Conservation (phyloP, 2,329 filamentous ascomycete species). For the Arthroderma sp. region DNA sequence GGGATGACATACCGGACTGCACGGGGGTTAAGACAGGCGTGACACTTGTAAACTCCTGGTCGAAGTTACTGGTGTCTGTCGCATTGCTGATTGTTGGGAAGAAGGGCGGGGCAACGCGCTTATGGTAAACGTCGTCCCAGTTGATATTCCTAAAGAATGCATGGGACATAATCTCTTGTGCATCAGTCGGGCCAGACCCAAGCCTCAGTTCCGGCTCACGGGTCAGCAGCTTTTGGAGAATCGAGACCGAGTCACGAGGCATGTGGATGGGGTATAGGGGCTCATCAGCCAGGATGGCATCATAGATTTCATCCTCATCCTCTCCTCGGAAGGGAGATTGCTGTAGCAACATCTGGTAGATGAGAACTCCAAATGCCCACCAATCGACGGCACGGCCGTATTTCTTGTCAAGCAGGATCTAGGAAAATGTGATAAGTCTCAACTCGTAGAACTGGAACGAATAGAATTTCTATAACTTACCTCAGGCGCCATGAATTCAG, state of each 20-base stretch:
- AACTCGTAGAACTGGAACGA: neutral
- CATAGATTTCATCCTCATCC: slow-evolving; percentile 98
- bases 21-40: slow-evolving; percentile 95
- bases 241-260: slow-evolving; percentile 94
- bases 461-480: slow-evolving; percentile 35
- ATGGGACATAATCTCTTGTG: slow-evolving; percentile 97
- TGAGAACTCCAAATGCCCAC: slow-evolving; percentile 98
- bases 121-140: slow-evolving; percentile 98
- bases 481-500: slow-evolving; percentile 98
- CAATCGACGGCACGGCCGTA: slow-evolving; percentile 95
- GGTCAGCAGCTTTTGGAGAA: slow-evolving; percentile 91
- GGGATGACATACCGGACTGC: slow-evolving; percentile 65
- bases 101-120: slow-evolving; percentile 80
- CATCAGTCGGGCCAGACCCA: slow-evolving; percentile 89
- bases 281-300: slow-evolving; percentile 93
- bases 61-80: slow-evolving; percentile 99
- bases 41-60: slow-evolving; percentile 95
- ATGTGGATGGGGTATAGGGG: slow-evolving; percentile 97
- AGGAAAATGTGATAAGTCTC: slow-evolving; percentile 13
- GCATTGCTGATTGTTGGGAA: slow-evolving; percentile 77
- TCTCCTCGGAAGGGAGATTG: slow-evolving; percentile 98
- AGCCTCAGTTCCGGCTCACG: slow-evolving; percentile 87
- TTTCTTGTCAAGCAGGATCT: slow-evolving; percentile 97
- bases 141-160: slow-evolving; percentile 96
- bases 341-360: slow-evolving; percentile 98